Evolutionary conservation across 371 early-diverging fungal genomes (phyloP), one percentile per base, ranked within the genome.

Genomic region (Mucor irregularis): DNA sequence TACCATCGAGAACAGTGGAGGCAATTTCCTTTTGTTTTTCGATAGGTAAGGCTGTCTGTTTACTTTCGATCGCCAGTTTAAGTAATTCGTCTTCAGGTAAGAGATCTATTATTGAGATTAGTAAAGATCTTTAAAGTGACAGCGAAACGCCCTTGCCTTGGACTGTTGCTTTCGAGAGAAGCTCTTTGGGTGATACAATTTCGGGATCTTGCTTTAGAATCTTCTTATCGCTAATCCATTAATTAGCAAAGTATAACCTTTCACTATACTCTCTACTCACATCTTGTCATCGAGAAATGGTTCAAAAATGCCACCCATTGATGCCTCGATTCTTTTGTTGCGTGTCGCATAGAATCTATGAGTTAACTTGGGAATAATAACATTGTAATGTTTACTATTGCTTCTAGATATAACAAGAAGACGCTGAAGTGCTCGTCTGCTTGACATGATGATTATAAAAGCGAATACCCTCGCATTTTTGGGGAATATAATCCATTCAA

Each of bases 281-380:
- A 64, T 37, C 26, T 43, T 66, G n/a, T 47, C 45, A 46, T 66
- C 44, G 4, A 76, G 56, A 53, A 76, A 76, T 4, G 73, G 71
- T 42, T 76, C 73, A 37, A 76, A 76, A 17, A 76, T 64, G 13
- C 71, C 75, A 14, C 76, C 69, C 53, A 69, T 69, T 8, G 62
- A 58, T 5, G 62, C 49, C 34, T 66, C 65, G 2, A 56, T 10
- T 26, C 61, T 69, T 21, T 51, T 64, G n/a, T 42, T 35, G 3
- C 54, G 58, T 35, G 30, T 50, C 22, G 60, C 55, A 56, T 64
- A 64, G 5, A 30, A 22, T 28, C 55, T 44, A n/a, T n/a, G n/a
- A n/a, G n/a, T n/a, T n/a, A n/a, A n/a, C 37, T 37, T 63, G 17
- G 35, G 51, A 35, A 58, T 16, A 38, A 43, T 28, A 6, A 51